Base-by-base conservation (phyloP, 2,329 filamentous ascomycete species). In the Microdochium paspali region DNA sequence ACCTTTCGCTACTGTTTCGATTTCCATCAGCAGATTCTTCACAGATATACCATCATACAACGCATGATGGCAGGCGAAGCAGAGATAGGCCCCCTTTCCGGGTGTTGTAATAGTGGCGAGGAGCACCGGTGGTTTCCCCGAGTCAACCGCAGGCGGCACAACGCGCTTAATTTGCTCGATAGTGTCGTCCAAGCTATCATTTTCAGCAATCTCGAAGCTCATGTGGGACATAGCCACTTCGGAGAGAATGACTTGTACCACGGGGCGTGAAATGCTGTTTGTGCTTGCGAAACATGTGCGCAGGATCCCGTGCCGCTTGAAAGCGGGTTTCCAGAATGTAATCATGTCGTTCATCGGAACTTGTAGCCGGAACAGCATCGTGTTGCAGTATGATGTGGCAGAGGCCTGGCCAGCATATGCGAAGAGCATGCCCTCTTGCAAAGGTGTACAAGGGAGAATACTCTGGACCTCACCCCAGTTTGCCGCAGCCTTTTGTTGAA, bases 351-450 rank as follows among this genome's bases (percentile, higher is more conserved):
- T 54, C 0, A 77, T 49, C 28, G 80, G 63, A 1, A 72, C 69
- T 4, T 64, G 65, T 6, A 94, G 59, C 5, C 74, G 70, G 51
- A 95, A 77, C 0, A 84, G 63, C 48, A 87, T 79, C 44, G 77
- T 78, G 60, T 95, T 95, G 56, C 77, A 80, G 60, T 95, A 95
- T 2, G 80, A 72, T 1, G 66, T 65, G 10, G 67, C 61, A 1
- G 64, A 64, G 9, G 47, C 35, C 3, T 49, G 47, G 10, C 53
- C 44, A 4, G 46, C 2, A 51, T 69, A 56, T 9, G 79, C 77
- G 2, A 81, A 83, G 1, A 95, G 70, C 89, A 95, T 95, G 1
- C 84, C 85, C 66, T 94, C 86, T 61, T 96, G 90, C 0, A 96
- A 68, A 1, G 90, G 86, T 1, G 89, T 94, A 59, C 90, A 95